Evolutionary conservation across 768 basidiomycete species (phyloP), one percentile per base, ranked within the genome.

Genomic region (Auricularia sp.): DNA sequence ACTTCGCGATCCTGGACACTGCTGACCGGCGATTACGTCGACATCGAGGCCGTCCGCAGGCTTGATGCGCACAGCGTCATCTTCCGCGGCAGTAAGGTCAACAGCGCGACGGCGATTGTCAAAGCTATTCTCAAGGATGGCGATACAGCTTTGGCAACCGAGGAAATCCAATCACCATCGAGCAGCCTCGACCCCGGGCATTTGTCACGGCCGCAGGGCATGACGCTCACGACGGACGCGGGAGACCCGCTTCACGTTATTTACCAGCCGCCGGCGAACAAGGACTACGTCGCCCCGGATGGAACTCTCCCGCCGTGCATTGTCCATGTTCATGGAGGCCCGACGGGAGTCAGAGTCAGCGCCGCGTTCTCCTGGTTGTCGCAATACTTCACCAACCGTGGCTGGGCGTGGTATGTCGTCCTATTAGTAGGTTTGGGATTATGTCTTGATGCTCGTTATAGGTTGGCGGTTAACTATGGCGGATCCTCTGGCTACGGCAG

Each of bases 401-500:
- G 88, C 34, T 91, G 81, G 76, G 87, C 80, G n/a, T 90, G 87
- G 88, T 88, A 67, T 62, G 77, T 64, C 4, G 14, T 63, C 2
- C 23, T n/a, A n/a, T n/a, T n/a, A 29, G 23, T 56, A 21, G 10
- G 36, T 16, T 36, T 39, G 5, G 36, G 62, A 23, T 42, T 44
- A 8, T 21, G n/a, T n/a, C 23, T 1, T 62, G 51, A 44, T 36
- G 1, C 39, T 33, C 70, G 61, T 62, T 68, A 61, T 65, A 84
- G 87, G 83, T 68, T 88, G 42, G 87, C 88, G 63, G 88, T 93
- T 53, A 87, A 92, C 68, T 87, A 90, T 66, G 81, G 88, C 1
- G 91, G 90, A 0, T 88, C 87, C 0, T 83, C 83, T 3, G 86
- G 89, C 0, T 90, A 86, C 69, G 91, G 91, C 0, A 80, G 87